Base-by-base conservation (phyloP, 768 basidiomycete genomes). In the Calocybe cyanea region DNA sequence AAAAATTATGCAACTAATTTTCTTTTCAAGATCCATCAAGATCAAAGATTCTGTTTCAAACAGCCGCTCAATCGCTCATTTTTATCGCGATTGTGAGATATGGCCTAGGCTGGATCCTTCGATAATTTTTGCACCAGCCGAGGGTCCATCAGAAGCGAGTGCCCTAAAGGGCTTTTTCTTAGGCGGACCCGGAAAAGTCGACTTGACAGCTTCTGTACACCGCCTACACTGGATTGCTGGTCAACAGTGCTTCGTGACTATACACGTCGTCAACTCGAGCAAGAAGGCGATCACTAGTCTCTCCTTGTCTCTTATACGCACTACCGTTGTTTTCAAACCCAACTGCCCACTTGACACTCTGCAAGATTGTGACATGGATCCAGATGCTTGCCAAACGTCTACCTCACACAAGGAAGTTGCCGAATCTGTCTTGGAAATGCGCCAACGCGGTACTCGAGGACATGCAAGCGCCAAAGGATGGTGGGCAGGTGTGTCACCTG, bases 401-500 rank as follows among this genome's bases (percentile, higher is more conserved):
- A 81, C 83, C 4, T 75, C 67, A 14, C 67, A 72, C 42, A 87
- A 85, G 60, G 73, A 79, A 50, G 71, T 93, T 1, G 77, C 82
- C 1, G 81, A 83, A 56, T 75, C 78, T 24, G 69, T 69, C 3
- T 71, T 95, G 20, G 79, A 83, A 53, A 80, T 83, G 59, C 80
- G 83, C 5, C 77, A 84, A 39, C 73, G 73, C 32, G 77, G 76
- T 20, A 64, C 79, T 6, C 76, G 77, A 50, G 86, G 87, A 2
- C 76, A 81, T 58, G 87, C 85, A 8, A 91, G 86, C 33, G 86
- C 82, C 18, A 84, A 81, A 56, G 92, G 92, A 1, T 95, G 90
- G 87, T 95, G 92, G 92, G 73, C 80, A 4, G 93, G 93, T 7
- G 81, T 94, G 5, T 64, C 69, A 11, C 69, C 85, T 2, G 79